Conservation (phyloP, 2,329 filamentous ascomycete genomes). For the Trichophyton benhamiae region DNA sequence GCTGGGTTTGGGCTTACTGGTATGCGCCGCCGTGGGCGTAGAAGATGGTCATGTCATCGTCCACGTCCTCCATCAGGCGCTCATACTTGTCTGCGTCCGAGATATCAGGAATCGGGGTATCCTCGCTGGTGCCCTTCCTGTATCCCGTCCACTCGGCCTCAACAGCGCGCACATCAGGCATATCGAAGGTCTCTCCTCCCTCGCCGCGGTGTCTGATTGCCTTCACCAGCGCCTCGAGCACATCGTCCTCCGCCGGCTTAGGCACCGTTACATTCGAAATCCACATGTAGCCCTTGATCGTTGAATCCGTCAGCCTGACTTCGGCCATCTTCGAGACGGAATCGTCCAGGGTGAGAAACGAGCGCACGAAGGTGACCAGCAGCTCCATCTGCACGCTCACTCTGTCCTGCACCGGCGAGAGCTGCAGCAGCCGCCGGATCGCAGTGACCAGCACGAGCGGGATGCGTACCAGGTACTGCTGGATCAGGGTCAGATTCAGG, state of each 20-base stretch:
- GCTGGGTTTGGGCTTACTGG: conserved; percentile 20
- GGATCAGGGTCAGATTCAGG: neutral
- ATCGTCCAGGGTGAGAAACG: conserved; percentile 41
- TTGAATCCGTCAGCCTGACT: conserved; percentile 49
- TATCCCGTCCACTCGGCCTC: conserved; percentile 38
- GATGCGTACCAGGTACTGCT: conserved; percentile 26
- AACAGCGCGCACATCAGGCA: conserved; percentile 26
- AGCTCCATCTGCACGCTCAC: conserved; percentile 68
- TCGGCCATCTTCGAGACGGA: conserved; percentile 53
- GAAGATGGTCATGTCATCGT: conserved; percentile 31
- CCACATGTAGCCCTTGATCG: conserved; percentile 71
- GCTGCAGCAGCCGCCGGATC: conserved; percentile 40
- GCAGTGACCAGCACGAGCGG: conserved; percentile 34
- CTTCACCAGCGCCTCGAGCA: conserved; percentile 26
- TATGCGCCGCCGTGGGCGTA: conserved; percentile 39
- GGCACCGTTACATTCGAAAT: conserved; percentile 57
- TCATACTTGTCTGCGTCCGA: conserved; percentile 34
- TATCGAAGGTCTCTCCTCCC: conserved; percentile 27
- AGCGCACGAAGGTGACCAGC: conserved; percentile 58
- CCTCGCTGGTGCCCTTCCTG: conserved; percentile 28
- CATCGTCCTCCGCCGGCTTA: conserved; percentile 41
- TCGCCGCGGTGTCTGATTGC: conserved; percentile 30
- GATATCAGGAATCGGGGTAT: conserved; percentile 28
- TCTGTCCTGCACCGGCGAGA: conserved; percentile 60
- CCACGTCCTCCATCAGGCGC: conserved; percentile 28